Evolutionary conservation across 108 stramenopile species (phyloP).

Genomic region (Nitzschia palea): DNA sequence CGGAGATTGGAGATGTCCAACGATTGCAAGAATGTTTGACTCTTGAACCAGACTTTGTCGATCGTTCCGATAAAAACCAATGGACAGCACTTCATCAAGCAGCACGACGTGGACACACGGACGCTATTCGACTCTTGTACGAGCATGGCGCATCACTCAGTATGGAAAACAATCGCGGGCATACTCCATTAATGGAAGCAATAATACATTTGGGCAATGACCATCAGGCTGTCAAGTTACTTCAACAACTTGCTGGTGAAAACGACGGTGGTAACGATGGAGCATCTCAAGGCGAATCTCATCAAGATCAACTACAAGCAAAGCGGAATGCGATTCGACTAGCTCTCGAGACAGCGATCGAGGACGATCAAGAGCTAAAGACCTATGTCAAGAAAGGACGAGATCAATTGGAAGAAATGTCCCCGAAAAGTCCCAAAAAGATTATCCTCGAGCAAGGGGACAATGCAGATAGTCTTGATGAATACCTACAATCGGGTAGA

Average conservation of each 20-base stretch:
- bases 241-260: slow-evolving; percentile 2
- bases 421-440: background rate
- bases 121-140: slow-evolving; percentile 6
- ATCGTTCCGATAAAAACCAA: slow-evolving; percentile 35
- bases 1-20: slow-evolving; percentile 20
- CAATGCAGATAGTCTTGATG: slow-evolving; percentile 2
- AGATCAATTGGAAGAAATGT: background rate
- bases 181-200: slow-evolving; percentile 4
- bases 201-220: slow-evolving; percentile 2
- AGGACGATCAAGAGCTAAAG: slow-evolving; percentile 4
- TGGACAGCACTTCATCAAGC: slow-evolving; percentile 39
- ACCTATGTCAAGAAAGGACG: background rate
- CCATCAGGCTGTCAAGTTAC: background rate
- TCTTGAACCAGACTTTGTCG: slow-evolving; percentile 2
- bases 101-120: slow-evolving; percentile 13
- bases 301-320: no score
- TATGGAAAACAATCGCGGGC: background rate
- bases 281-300: background rate
- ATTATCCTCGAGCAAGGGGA: background rate
- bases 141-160: background rate
- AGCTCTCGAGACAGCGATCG: background rate
- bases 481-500: slow-evolving; percentile 1
- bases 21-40: slow-evolving; percentile 5
- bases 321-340: no score
- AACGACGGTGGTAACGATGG: background rate